Evolutionary conservation across 2,329 filamentous ascomycete species (phyloP), one percentile per base, ranked within the genome.

Genomic region (Aspergillus sp.): DNA sequence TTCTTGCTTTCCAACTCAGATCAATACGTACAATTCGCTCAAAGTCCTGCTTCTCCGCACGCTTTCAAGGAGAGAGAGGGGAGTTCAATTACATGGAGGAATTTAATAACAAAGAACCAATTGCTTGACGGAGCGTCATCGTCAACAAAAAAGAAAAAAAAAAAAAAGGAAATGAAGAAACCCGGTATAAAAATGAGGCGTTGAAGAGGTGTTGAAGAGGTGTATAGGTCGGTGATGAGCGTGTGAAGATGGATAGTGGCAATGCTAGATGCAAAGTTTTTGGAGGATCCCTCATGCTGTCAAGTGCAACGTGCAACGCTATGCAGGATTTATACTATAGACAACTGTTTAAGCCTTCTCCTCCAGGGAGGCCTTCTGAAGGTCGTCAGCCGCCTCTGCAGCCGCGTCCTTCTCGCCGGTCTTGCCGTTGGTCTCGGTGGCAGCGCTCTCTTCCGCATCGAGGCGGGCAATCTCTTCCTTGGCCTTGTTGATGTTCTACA

Each of bases 381-480:
- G 75, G 62, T 87, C 85, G 56, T 83, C 82, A 19, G 81, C 74
- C 24, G 79, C 85, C 67, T 88, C 86, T 3, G 78, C 79, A 20
- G 75, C 81, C n/a, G 79, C 84, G 59, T 85, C 83, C 67, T 85
- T 80, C 73, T 86, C 74, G 48, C 82, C 81, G 78, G 81, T 65
- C 74, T 72, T 64, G 74, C 77, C 61, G 75, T 77, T 62, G 52
- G 65, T 54, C 63, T 71, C 56, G 51, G 68, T 45, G 77, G 77
- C 63, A 81, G 81, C 61, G 63, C 84, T 81, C 56, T 87, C 86
- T 73, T 97, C 93, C 56, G 83, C 79, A 66, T 88, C 85, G 44
- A 98, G 85, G 66, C 88, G 87, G 73, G 93, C 91, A 62, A 99
- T 96, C 77, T 97, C 92, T 77, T 93, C 93, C 82, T 96, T 89